Evolutionary conservation across 2,329 filamentous ascomycete genomes (phyloP), one percentile per base, ranked within the genome.

Genomic region (Xylaria sp.): DNA sequence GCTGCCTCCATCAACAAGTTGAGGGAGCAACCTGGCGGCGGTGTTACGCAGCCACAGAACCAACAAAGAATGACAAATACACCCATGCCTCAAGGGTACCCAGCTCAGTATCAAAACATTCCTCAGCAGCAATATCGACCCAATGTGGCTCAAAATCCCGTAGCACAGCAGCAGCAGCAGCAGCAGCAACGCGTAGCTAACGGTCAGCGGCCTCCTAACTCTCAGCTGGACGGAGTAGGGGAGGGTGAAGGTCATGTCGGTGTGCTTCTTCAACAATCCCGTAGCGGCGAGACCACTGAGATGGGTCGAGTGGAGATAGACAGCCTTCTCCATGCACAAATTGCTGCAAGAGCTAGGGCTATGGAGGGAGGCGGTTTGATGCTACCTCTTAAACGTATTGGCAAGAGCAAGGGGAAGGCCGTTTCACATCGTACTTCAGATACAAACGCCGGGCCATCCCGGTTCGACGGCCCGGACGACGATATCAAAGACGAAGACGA

Each of bases 351-450:
- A 68, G 88, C 88, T 8, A 87, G 85, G 74, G 81, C 82, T 67
- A 89, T 92, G 81, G 89, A 94, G 73, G 91, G 88, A 51, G 91
- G 87, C 46, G 87, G 91, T 7, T 78, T 94, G 61, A 92, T 94
- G 89, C 75, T 93, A 17, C 89, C 91, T 1, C 81, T 93, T 11
- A 82, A 84, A 68, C 81, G 88, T 67, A 83, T 84, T 12, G 76
- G 76, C 6, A 81, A 79, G 67, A 67, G 72, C 49, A 77, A 74
- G 52, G 70, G 72, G 49, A 77, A 74, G 52, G 70, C 74, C 64
- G 66, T 73, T 38, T 71, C 71, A 38, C 62, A 63, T 58, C 64
- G 61, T 64, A 63, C 25, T 43, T 69, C 69, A 45, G 43, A 43
- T 15, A 42, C 47, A 33, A 69, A 70, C 14, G 74, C 72, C 33